Conservation (phyloP, 139 green algal species). For the Coelastrella sp. region DNA sequence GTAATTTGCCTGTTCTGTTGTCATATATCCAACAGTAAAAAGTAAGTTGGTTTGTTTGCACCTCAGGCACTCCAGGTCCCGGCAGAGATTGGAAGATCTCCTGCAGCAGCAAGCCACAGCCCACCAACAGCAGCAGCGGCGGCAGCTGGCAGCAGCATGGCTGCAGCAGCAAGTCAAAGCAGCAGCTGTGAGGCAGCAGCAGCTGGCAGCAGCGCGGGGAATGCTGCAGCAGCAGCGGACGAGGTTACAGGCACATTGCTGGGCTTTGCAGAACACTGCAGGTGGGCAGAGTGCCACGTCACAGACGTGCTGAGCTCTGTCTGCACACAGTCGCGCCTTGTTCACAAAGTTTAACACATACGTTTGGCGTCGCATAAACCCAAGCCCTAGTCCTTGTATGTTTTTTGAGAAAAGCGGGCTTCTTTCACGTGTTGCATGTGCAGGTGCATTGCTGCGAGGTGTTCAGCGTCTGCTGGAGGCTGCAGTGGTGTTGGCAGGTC, state of each 20-base stretch:
- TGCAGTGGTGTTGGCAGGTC: slow-evolving; percentile 36
- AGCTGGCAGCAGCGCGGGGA: background rate
- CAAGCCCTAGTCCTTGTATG: no score
- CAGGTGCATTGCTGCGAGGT: slow-evolving; percentile 17
- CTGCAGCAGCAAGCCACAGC: slow-evolving; percentile 24
- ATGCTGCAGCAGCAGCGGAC: background rate
- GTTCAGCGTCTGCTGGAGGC: slow-evolving; percentile 44
- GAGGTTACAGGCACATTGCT: background rate
- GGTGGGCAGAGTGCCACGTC: background rate
- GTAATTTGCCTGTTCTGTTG: background rate
- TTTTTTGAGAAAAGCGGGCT: no score
- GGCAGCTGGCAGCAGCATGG: background rate
- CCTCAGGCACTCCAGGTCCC: slow-evolving; percentile 1
- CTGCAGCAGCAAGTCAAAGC: background rate
- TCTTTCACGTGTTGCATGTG: slow-evolving; percentile 12
- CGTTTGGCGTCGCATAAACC: no score
- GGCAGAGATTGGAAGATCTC: background rate
- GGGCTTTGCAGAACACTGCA: background rate
- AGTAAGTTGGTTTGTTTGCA: background rate
- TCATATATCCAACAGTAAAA: background rate
- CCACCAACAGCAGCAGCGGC: background rate
- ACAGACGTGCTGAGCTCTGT: no score
- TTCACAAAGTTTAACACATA: no score
- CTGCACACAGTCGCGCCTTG: no score
- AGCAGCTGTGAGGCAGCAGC: background rate